phyloP scores from a whole-genome alignment of 139 green algal genomes.

The Ulvella scutata region DNA sequence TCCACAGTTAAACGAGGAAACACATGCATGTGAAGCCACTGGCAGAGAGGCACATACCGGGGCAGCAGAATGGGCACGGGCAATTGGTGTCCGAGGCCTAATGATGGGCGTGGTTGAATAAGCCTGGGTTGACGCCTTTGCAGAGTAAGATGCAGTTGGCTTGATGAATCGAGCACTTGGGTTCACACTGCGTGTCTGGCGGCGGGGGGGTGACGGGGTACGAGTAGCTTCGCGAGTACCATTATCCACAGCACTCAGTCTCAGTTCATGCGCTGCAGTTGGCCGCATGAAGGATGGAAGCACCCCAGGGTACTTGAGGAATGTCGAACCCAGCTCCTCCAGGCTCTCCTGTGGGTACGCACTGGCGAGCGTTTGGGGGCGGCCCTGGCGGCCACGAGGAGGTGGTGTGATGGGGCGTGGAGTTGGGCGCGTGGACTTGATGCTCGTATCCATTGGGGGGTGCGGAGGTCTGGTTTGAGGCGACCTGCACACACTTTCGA shows the following conservation, averaged over 20 bases:
- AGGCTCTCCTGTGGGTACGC: background rate
- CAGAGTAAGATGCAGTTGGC: background rate
- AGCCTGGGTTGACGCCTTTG: too few relatives aligned
- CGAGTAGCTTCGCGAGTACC: background rate
- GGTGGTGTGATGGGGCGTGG: background rate
- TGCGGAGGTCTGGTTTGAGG: background rate
- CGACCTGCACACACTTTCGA: too few relatives aligned
- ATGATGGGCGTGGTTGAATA: too few relatives aligned
- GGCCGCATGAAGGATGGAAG: background rate
- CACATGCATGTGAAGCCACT: too few relatives aligned
- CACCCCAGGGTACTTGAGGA: background rate
- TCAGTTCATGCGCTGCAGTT: background rate
- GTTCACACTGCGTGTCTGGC: background rate
- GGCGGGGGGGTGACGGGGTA: background rate
- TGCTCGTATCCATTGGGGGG: background rate
- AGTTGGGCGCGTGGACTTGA: background rate
- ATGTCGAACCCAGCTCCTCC: background rate
- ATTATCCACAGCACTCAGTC: background rate
- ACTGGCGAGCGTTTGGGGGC: too few relatives aligned
- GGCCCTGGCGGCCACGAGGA: background rate
- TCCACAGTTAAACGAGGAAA: too few relatives aligned
- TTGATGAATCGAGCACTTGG: constrained; percentile 1
- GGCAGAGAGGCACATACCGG: too few relatives aligned
- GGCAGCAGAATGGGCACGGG: too few relatives aligned
- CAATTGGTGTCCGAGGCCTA: background rate